A percentile compares a stretch with the other conserved stretches of the same genome.
Conservation (phyloP, 2,329 filamentous ascomycete genomes). For the Diplodia seriata region DNA sequence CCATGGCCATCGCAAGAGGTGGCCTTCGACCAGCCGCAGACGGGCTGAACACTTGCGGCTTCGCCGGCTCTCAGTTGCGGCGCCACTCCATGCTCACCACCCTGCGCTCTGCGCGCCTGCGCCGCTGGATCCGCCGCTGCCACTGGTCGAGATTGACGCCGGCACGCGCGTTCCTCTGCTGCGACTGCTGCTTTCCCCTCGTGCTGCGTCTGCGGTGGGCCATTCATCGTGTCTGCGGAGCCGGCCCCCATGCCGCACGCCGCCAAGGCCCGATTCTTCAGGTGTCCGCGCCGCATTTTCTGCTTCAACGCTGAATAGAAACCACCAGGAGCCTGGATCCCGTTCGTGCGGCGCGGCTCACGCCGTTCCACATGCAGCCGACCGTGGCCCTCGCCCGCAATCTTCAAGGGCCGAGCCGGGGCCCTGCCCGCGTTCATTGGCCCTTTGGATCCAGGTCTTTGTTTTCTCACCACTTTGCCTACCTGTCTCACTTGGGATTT, state of each 20-base stretch:
- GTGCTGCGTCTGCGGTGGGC: conserved; percentile 1
- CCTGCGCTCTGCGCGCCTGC: not conserved
- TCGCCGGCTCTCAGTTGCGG: not conserved
- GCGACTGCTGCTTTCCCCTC: not conserved
- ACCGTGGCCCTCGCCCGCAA: conserved; percentile 11
- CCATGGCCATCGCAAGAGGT: not conserved
- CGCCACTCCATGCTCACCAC: not conserved
- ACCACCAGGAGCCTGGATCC: not conserved
- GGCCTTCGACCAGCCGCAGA: not conserved
- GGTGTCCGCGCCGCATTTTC: not conserved
- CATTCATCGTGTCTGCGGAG: conserved; percentile 11
- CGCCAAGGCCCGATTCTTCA: not conserved
- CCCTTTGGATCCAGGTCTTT: conserved; percentile 6
- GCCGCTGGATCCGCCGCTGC: not conserved
- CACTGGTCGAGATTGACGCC: not conserved
- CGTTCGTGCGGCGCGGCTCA: not conserved
- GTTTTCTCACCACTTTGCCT: conserved; percentile 17
- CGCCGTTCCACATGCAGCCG: conserved; percentile 1
- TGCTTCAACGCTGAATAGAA: too few species aligned
- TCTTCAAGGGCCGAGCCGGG: conserved; percentile 23
- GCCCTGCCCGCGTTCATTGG: conserved; percentile 12
- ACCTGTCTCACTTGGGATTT: conserved; percentile 13
- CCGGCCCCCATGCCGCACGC: not conserved
- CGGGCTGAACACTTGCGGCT: not conserved
- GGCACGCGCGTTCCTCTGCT: not conserved